Evolutionary conservation across 495 filamentous ascomycete genomes (phyloP).

Genomic region (Penicillium goetzii): DNA sequence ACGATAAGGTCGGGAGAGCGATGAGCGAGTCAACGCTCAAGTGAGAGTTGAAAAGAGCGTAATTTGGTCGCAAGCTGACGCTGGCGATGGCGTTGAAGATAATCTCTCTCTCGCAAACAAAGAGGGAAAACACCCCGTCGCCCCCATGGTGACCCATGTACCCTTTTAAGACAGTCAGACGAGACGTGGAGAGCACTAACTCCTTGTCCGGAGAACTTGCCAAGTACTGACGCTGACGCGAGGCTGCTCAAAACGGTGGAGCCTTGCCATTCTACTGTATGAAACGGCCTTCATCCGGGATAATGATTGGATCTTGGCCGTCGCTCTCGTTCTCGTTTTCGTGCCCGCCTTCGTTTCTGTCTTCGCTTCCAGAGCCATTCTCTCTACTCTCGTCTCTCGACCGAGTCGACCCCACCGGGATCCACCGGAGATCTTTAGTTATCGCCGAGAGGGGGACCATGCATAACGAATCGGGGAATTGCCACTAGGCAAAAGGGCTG

Average conservation of each 20-base stretch:
- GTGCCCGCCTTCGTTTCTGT: slow-evolving; percentile 14
- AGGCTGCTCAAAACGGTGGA: not conserved
- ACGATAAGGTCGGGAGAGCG: not conserved
- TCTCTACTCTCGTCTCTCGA: too few species aligned
- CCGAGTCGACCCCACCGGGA: slow-evolving; percentile 8
- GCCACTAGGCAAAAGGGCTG: not conserved
- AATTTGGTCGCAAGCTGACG: not conserved
- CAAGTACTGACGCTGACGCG: not conserved
- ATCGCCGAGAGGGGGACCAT: slow-evolving; percentile 1
- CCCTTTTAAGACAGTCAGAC: slow-evolving; percentile 1
- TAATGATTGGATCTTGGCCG: slow-evolving; percentile 38
- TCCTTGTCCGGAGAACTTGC: not conserved
- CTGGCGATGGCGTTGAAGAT: not conserved
- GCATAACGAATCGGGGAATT: not conserved
- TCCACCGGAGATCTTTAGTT: slow-evolving; percentile 17
- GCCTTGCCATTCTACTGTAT: not conserved
- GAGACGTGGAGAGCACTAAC: not conserved
- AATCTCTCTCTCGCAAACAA: not conserved
- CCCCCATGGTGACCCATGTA: slow-evolving; percentile 1
- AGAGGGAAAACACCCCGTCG: not conserved
- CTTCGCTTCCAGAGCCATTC: not conserved
- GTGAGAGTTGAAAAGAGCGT: not conserved
- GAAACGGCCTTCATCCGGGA: not conserved
- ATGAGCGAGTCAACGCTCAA: not conserved
- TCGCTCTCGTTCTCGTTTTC: slow-evolving; percentile 37